These are phyloP conservation scores for Cyberlindnera lachancei DNA, from an alignment of 805 yeast species.

Conservation along the genomic window DNA sequence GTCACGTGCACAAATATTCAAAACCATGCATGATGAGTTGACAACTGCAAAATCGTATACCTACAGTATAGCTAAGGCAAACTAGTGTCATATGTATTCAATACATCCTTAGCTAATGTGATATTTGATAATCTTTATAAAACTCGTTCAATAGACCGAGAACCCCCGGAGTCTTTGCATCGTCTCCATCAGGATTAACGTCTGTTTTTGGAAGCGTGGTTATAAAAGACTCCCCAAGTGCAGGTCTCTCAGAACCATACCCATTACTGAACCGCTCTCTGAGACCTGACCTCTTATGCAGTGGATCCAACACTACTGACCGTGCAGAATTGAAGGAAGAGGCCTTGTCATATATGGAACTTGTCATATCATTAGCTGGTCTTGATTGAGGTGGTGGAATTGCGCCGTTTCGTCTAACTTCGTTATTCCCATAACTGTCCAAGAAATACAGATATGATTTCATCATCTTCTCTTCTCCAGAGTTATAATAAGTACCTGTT, in stretches of 20 bases:
- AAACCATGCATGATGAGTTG: too few relatives aligned
- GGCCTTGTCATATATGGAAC: neutral
- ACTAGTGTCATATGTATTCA: neutral
- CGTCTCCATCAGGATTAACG: constrained; percentile 24
- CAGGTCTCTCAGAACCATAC: constrained; percentile 7
- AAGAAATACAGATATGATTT: constrained; percentile 82
- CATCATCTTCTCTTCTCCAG: constrained; percentile 77
- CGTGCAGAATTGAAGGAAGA: neutral
- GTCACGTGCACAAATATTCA: too few relatives aligned
- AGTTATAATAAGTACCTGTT: constrained; percentile 33
- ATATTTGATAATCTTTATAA: constrained; percentile 39
- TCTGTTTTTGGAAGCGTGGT: constrained; percentile 31
- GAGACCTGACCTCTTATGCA: constrained; percentile 1
- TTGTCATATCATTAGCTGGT: too few relatives aligned
- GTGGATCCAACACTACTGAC: constrained; percentile 6
- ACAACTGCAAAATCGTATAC: too few relatives aligned
- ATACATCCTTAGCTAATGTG: constrained; percentile 4
- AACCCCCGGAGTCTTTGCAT: constrained; percentile 44
- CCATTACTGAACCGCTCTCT: constrained; percentile 3
- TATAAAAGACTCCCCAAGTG: constrained; percentile 38
- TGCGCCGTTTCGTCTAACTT: constrained; percentile 24
- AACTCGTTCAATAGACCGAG: constrained; percentile 76
- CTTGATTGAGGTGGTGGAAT: constrained; percentile 1
- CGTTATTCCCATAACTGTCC: constrained; percentile 65
- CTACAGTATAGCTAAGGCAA: too few relatives aligned